phyloP scores from a whole-genome alignment of 805 yeast genomes.

The Ogataea angusta region DNA sequence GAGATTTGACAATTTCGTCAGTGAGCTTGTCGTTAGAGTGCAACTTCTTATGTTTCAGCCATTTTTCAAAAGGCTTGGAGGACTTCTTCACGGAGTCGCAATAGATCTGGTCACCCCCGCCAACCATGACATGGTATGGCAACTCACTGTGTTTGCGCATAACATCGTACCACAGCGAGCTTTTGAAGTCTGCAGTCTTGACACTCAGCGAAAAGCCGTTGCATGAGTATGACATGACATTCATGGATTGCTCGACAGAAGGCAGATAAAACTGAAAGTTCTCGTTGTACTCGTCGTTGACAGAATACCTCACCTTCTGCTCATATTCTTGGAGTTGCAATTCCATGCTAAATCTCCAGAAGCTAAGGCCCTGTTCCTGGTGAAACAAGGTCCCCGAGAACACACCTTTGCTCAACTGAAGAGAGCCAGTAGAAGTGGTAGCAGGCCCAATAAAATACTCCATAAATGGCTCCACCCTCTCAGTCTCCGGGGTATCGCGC shows the following conservation, averaged over 20 bases:
- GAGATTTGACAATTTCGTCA: slow-evolving; percentile 47
- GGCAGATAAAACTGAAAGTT: slow-evolving; percentile 72
- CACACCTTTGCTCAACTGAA: slow-evolving; percentile 35
- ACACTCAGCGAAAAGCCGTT: slow-evolving; percentile 83
- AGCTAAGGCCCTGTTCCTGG: slow-evolving; percentile 44
- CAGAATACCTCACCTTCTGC: slow-evolving; percentile 59
- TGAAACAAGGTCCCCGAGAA: slow-evolving; percentile 47
- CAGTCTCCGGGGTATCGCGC: slow-evolving; percentile 34
- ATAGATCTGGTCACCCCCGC: slow-evolving; percentile 96
- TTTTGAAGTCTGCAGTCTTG: slow-evolving; percentile 62
- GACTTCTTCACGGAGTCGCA: slow-evolving; percentile 73
- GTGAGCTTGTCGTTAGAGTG: slow-evolving; percentile 40
- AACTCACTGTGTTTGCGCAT: slow-evolving; percentile 56
- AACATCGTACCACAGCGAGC: slow-evolving; percentile 86
- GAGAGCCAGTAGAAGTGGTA: slow-evolving; percentile 12
- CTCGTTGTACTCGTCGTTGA: slow-evolving; percentile 42
- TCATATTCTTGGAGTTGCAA: slow-evolving; percentile 48
- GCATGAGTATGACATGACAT: slow-evolving; percentile 79
- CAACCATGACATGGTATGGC: slow-evolving; percentile 89
- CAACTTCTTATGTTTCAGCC: slow-evolving; percentile 58
- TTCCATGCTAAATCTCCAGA: slow-evolving; percentile 64
- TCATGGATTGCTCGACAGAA: slow-evolving; percentile 62
- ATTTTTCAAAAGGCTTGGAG: slow-evolving; percentile 51
- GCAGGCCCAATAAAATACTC: slow-evolving; percentile 37
- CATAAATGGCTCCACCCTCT: slow-evolving; percentile 25